Evolutionary conservation across 1,139 yeast genomes (phyloP).

Genomic region (Kurtzmaniella quercitrusa): DNA sequence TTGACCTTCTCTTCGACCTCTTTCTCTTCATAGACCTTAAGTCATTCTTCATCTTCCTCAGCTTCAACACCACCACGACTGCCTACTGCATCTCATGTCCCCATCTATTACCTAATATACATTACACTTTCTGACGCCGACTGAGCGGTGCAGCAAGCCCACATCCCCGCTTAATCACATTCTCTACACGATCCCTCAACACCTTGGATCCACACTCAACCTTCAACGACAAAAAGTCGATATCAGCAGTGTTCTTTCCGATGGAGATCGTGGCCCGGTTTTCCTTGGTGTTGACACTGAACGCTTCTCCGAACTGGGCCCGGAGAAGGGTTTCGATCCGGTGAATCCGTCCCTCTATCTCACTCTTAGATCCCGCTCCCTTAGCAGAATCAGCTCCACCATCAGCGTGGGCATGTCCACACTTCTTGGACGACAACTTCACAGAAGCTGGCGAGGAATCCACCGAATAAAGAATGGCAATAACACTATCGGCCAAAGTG

Average conservation of each 20-base stretch:
- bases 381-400: constrained; percentile 11
- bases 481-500: constrained; percentile 89
- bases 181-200: constrained; percentile 76
- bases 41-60: no score
- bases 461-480: constrained; percentile 85
- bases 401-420: constrained; percentile 41
- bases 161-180: constrained; percentile 72
- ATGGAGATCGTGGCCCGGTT: constrained; percentile 54
- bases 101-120: constrained; percentile 1
- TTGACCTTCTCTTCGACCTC: no score
- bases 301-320: constrained; percentile 87
- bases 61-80: no score
- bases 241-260: constrained; percentile 69
- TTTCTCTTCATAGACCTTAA: no score
- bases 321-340: constrained; percentile 61
- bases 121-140: constrained; percentile 18
- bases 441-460: constrained; percentile 96
- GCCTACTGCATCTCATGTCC: not conserved
- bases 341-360: constrained; percentile 50
- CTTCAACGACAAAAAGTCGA: constrained; percentile 57
- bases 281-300: constrained; percentile 34
- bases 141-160: constrained; percentile 79
- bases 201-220: constrained; percentile 80
- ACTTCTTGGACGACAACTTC: constrained; percentile 64
- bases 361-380: constrained; percentile 30